These are phyloP conservation scores for Amaranthus cruentus DNA, from an alignment of 148 eudicot genomes.

Conservation along the genomic window DNA sequence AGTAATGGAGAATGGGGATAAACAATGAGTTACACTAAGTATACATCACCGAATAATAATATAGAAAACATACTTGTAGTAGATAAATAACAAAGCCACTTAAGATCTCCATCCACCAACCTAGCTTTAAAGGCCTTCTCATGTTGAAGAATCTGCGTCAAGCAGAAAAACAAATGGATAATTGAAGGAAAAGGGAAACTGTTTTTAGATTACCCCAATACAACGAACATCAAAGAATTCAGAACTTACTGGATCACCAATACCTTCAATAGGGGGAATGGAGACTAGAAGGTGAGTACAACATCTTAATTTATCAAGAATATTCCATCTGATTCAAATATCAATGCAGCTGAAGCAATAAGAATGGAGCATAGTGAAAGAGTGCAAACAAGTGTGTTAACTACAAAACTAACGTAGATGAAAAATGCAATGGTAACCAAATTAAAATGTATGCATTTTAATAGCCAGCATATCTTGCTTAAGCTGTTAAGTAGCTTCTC, in stretches of 20 bases:
- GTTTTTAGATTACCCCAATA: neutral
- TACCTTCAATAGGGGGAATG: conserved; percentile 52
- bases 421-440: neutral
- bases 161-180: conserved; percentile 3
- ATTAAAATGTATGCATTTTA: neutral
- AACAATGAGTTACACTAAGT: neutral
- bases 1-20: neutral
- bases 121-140: conserved; percentile 41
- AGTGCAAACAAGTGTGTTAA: neutral
- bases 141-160: conserved; percentile 60
- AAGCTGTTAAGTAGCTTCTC: neutral
- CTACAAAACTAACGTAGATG: neutral
- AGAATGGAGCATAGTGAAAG: conserved; percentile 3
- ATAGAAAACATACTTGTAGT: conserved; percentile 58
- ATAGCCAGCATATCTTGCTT: neutral
- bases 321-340: conserved; percentile 46
- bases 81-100: conserved; percentile 79
- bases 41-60: neutral
- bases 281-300: conserved; percentile 72
- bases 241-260: conserved; percentile 77
- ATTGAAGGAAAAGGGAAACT: neutral
- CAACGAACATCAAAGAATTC: neutral
- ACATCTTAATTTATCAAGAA: conserved; percentile 43
- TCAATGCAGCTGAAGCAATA: neutral
- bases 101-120: conserved; percentile 48